Evolutionary conservation across 768 basidiomycete species (phyloP), one percentile per base, ranked within the genome.

Genomic region (Gloeophyllum trabeum): DNA sequence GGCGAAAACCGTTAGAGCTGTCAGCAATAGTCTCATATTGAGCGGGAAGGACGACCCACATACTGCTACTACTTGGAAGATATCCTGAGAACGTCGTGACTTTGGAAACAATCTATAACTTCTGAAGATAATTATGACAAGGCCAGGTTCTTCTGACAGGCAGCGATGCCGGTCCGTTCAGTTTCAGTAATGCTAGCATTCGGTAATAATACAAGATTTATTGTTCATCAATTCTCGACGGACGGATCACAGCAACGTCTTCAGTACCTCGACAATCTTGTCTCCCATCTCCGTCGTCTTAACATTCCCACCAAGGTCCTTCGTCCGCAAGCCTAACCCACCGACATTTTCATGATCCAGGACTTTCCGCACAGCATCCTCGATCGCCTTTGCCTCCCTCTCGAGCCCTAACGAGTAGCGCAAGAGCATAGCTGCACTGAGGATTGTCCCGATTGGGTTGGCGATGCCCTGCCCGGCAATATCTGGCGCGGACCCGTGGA

Each of bases 401-500:
- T 90, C 86, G 43, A 91, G 70, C 20, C 89, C 89, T 23, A 99
- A 79, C 21, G 94, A 98, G 63, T 98, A 99, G 35, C 93, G 79
- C 40, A 96, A 70, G 46, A 96, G 79, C 54, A 99, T 71, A 5
- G 93, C 90, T 2, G 94, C 91, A 20, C 89, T 93, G 46, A 94
- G 87, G 55, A 99, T 97, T 18, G 96, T 82, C 16, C 94, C 94
- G 39, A 98, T 66, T 16, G 94, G 94, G 66, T 99, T 99, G 24
- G 91, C 88, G 42, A 91, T 86, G 38, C 75, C 73, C 55, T 81
- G 74, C 42, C 91, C 89, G 49, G 81, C 93, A 46, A 97, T 97
- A 55, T 96, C 91, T 43, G 94, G 96, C 4, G 96, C 96, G 4
- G 96, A 98, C 35, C 96, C 96, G 57, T 99, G 96, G 49, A 96